phyloP scores from a whole-genome alignment of 148 eudicot genomes.

The Silene latifolia region DNA sequence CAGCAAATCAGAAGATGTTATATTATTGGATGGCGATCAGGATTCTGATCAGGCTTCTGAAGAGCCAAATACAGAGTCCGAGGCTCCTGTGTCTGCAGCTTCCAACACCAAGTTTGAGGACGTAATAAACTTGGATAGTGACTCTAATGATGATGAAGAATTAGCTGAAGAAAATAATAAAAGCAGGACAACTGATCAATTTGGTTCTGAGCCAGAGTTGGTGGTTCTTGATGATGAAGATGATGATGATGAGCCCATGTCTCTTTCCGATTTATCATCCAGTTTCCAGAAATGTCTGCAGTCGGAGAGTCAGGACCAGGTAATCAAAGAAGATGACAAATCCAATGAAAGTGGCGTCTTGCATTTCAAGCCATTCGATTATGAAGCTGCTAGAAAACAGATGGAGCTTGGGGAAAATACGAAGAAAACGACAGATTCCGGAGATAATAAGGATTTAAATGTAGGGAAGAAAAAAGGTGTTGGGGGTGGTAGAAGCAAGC shows the following conservation, averaged over 20 bases:
- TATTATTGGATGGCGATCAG: slow-evolving; percentile 40
- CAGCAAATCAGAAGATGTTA: slow-evolving; percentile 44
- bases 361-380: slow-evolving; percentile 65
- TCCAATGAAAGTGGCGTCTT: slow-evolving; percentile 25
- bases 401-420: slow-evolving; percentile 42
- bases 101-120: slow-evolving; percentile 33
- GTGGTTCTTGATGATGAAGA: slow-evolving; percentile 25
- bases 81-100: slow-evolving; percentile 14
- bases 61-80: slow-evolving; percentile 25
- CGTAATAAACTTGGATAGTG: slow-evolving; percentile 46
- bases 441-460: slow-evolving; percentile 17
- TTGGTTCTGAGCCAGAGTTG: slow-evolving; percentile 15
- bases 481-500: slow-evolving; percentile 23
- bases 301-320: slow-evolving; percentile 31
- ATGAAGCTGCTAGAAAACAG: slow-evolving; percentile 62
- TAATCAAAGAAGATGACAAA: slow-evolving; percentile 17
- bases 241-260: slow-evolving; percentile 46
- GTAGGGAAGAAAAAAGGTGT: slow-evolving; percentile 32
- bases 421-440: slow-evolving; percentile 11
- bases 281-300: slow-evolving; percentile 70
- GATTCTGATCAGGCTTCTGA: slow-evolving; percentile 21
- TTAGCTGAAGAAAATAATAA: slow-evolving; percentile 18
- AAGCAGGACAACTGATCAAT: slow-evolving; percentile 3
- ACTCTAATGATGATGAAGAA: slow-evolving; percentile 32
- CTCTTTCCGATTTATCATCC: slow-evolving; percentile 72